Evolutionary conservation across 2,329 filamentous ascomycete genomes (phyloP).

Genomic region (Ceratocystis colombiana): DNA sequence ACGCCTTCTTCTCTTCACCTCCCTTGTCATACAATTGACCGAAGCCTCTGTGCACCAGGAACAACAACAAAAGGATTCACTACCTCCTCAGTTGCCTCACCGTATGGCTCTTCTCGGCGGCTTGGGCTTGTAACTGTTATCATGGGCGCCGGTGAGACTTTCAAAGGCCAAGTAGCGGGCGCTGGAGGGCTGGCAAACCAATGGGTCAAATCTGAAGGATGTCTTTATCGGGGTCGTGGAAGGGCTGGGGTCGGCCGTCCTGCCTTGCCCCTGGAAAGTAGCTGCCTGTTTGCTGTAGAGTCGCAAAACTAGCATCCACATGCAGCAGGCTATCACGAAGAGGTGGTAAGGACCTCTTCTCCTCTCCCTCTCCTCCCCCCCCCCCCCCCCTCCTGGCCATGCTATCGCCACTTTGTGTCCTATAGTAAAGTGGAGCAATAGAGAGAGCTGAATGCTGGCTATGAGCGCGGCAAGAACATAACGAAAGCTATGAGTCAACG

Average conservation of each 20-base stretch:
- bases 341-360: no score
- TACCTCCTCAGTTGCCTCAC: background rate
- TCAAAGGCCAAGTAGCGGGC: background rate
- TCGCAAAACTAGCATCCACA: no score
- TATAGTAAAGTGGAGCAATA: background rate
- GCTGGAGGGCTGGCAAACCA: background rate
- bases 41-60: constrained; percentile 3
- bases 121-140: background rate
- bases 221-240: background rate
- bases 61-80: background rate
- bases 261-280: no score
- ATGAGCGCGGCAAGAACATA: background rate
- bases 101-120: background rate
- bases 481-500: background rate
- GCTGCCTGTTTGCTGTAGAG: no score
- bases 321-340: no score
- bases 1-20: background rate
- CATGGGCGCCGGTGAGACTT: background rate
- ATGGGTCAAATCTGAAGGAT: background rate
- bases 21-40: background rate
- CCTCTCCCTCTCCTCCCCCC: no score
- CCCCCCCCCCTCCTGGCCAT: background rate
- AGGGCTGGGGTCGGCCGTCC: background rate
- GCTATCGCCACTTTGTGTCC: background rate
- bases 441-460: background rate